Conservation (phyloP, 371 early-diverging fungal genomes). For the Zopfochytrium polystomum region DNA sequence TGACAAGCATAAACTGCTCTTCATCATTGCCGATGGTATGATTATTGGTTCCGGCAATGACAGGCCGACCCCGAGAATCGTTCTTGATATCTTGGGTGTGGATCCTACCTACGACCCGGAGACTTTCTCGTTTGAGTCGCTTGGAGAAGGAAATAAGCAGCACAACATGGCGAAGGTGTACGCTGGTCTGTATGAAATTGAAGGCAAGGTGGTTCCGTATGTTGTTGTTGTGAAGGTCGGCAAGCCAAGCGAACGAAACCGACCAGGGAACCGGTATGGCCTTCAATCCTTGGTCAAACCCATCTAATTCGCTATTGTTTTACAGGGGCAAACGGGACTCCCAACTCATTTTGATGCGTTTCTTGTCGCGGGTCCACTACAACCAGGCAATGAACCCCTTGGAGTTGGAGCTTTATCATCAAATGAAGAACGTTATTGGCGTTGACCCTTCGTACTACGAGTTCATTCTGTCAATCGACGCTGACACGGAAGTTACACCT, state of each 20-base stretch:
- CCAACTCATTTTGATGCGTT: conserved; percentile 98
- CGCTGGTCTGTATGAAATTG: conserved; percentile 83
- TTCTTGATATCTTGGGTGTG: conserved; percentile 76
- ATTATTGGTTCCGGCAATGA: conserved; percentile 85
- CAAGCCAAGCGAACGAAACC: conserved; percentile 60
- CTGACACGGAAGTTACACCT: conserved; percentile 85
- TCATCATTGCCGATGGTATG: conserved; percentile 68
- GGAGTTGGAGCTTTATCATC: conserved; percentile 85
- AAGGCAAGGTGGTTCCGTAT: conserved; percentile 79
- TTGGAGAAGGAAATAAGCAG: conserved; percentile 69
- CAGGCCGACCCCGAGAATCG: conserved; percentile 81
- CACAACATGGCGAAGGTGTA: conserved; percentile 89
- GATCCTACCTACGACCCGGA: conserved; percentile 58
- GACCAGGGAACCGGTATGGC: conserved; percentile 87
- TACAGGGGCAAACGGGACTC: conserved; percentile 99
- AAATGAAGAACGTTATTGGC: too few relatives aligned
- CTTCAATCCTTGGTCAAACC: conserved; percentile 11
- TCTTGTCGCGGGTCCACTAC: conserved; percentile 97
- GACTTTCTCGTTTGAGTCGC: conserved; percentile 51
- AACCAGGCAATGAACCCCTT: conserved; percentile 77
- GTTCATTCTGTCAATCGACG: conserved; percentile 92
- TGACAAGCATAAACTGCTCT: conserved; percentile 88
- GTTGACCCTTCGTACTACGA: conserved; percentile 87
- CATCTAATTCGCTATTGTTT: conserved; percentile 78
- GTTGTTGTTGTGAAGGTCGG: conserved; percentile 85